Conservation (phyloP, 176 grass and related monocot species). For the Raddia distichophylla region DNA sequence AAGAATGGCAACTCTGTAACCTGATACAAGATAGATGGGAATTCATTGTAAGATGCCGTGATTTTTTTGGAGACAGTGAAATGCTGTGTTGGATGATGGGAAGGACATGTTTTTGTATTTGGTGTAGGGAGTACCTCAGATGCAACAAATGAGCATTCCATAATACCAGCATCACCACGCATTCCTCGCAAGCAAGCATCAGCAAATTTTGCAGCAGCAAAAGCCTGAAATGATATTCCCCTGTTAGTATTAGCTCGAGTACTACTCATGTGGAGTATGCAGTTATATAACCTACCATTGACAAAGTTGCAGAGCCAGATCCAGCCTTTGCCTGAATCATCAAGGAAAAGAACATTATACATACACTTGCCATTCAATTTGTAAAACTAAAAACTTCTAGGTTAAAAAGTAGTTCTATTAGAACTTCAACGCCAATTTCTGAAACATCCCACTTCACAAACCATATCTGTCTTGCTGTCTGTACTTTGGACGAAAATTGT, state of each 20-base stretch:
- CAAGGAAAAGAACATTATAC: slow-evolving; percentile 20
- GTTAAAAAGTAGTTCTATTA: not conserved
- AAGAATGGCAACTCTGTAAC: slow-evolving; percentile 95
- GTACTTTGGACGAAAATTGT: not conserved
- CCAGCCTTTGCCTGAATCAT: slow-evolving; percentile 92
- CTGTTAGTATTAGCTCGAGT: slow-evolving; percentile 21
- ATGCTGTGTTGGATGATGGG: not conserved
- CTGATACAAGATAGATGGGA: slow-evolving; percentile 40
- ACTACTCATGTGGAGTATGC: slow-evolving; percentile 13
- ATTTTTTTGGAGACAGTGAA: too few species aligned
- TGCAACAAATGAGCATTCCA: slow-evolving; percentile 89
- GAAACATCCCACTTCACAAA: slow-evolving; percentile 11
- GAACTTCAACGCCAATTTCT: not conserved
- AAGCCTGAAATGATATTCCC: slow-evolving; percentile 52
- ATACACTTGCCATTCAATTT: not conserved
- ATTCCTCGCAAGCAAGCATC: slow-evolving; percentile 85
- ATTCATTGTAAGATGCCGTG: not conserved
- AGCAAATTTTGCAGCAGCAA: slow-evolving; percentile 82
- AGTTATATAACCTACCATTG: slow-evolving; percentile 69
- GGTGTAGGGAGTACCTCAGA: slow-evolving; percentile 57
- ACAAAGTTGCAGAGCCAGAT: slow-evolving; percentile 94
- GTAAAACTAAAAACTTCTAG: not conserved
- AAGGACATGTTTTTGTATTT: not conserved
- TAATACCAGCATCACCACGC: slow-evolving; percentile 72
- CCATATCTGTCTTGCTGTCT: slow-evolving; percentile 8